A percentile compares a stretch with the other conserved stretches of the same genome.
Evolutionary conservation across 1,284 basidiomycete genomes (phyloP).

Genomic region (Cryptococcus sp.): DNA sequence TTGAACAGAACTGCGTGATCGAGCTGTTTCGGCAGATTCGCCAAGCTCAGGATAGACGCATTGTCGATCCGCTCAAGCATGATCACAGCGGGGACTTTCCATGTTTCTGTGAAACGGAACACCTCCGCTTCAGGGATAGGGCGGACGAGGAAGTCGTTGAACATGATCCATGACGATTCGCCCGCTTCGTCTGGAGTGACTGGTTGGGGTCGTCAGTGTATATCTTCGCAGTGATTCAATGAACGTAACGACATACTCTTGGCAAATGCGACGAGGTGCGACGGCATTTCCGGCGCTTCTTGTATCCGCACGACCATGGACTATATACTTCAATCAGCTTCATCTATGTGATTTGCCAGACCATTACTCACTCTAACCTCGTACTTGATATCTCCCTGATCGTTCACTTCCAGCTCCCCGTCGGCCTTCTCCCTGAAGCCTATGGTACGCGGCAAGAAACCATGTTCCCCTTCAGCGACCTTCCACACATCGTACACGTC

Average conservation of each 20-base stretch:
- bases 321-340: slow-evolving; percentile 13
- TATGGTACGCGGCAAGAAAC: background rate
- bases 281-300: slow-evolving; percentile 66
- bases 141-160: slow-evolving; percentile 94
- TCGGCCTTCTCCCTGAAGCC: slow-evolving; percentile 2
- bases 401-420: slow-evolving; percentile 8
- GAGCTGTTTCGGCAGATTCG: slow-evolving; percentile 65
- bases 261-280: slow-evolving; percentile 87
- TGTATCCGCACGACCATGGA: slow-evolving; percentile 78
- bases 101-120: slow-evolving; percentile 78
- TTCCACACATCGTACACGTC: slow-evolving; percentile 78
- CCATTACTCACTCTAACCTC: slow-evolving; percentile 65
- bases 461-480: background rate
- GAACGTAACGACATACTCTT: slow-evolving; percentile 61
- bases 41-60: slow-evolving; percentile 64
- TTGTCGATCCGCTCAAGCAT: slow-evolving; percentile 80
- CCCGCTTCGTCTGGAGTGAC: slow-evolving; percentile 47
- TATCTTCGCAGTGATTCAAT: background rate
- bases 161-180: slow-evolving; percentile 75
- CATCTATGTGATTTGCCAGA: background rate
- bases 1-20: slow-evolving; percentile 76
- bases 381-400: slow-evolving; percentile 57
- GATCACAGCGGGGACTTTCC: slow-evolving; percentile 93
- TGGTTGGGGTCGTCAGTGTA: background rate
- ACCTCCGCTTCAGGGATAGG: slow-evolving; percentile 84